Evolutionary conservation across 257 asterid species (phyloP), one percentile per base, ranked within the genome.

Genomic region (Asclepias syriaca): DNA sequence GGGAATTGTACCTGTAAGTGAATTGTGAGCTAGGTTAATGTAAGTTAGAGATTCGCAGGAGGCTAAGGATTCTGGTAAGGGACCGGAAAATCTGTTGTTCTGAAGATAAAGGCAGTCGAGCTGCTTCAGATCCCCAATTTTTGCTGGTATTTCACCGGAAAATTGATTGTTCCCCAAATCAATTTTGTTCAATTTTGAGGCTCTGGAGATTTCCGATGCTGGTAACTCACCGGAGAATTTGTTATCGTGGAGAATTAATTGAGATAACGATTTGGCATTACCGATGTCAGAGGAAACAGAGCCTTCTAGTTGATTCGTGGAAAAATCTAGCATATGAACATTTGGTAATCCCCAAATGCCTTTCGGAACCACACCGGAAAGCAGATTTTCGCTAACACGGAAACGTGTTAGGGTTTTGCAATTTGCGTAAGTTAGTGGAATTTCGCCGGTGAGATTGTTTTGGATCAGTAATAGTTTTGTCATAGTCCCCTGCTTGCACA

Each of bases 51-150:
- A 81, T 37, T 15, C 74, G 69, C 97, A 91, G 34, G 85, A 81
- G 83, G 92, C 81, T 32, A 93, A 58, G 0, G 98, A 91, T 66
- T 78, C 89, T 0, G 98, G 96, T 13, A 93, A 77, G 0, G 83
- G 15, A 37, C 96, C 96, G 0, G 90, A 87, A 18, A 93, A 85
- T 18, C 70, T 66, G 71, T 93, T 93, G 61, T 79, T 81, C 66
- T 85, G 91, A 61, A 93, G 68, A 72, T 71, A 75, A 58, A 93
- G 82, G 34, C 74, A 75, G 0, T 81, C 71, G 65, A 91, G 87
- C 74, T 85, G 82, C 79, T 80, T 86, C 72, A 93, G 70, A 8
- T 81, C 79, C 14, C 96, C 96, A 39, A 91, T 79, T 13, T 81
- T 15, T 1, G 54, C 56, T 1, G 98, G 97, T 2, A 93, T 74